Percentiles rank a stretch among this genome's conserved stretches.
These are phyloP conservation scores for Cyclotella kingstonii DNA, from an alignment of 108 stramenopile species.

Conservation along the genomic window DNA sequence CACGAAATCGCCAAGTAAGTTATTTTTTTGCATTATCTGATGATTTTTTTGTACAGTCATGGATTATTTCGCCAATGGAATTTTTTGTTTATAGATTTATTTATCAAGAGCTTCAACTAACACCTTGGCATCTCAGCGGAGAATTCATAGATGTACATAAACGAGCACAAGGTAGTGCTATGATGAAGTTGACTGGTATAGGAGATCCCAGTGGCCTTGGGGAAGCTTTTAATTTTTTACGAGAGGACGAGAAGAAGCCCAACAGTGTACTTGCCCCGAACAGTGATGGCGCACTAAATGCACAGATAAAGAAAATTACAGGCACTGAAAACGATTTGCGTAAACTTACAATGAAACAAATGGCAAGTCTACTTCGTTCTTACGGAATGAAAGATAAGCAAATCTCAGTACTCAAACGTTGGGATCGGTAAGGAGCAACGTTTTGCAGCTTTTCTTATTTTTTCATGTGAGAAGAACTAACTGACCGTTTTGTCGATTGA, in stretches of 20 bases:
- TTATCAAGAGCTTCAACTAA: conserved; percentile 78
- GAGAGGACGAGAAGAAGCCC: conserved; percentile 65
- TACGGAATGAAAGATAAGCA: conserved; percentile 84
- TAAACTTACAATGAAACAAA: conserved; percentile 91
- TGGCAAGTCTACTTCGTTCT: conserved; percentile 73
- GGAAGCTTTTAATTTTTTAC: conserved; percentile 74
- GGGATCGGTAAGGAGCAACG: conserved; percentile 59
- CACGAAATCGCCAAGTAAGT: conserved; percentile 73
- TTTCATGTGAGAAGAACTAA: not conserved
- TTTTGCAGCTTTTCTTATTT: not conserved
- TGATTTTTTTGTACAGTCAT: too few relatives aligned
- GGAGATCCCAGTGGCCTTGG: conserved; percentile 86
- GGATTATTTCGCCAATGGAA: not conserved
- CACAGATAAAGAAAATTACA: conserved; percentile 85
- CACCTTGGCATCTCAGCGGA: conserved; percentile 81
- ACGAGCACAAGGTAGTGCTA: conserved; percentile 73
- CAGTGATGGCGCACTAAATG: conserved; percentile 57
- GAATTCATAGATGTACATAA: conserved; percentile 91
- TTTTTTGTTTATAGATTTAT: conserved; percentile 52
- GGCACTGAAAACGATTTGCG: conserved; percentile 87
- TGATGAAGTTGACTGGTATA: conserved; percentile 87
- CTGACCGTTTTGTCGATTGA: not conserved
- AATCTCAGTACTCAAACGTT: conserved; percentile 84
- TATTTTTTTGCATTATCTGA: too few relatives aligned
- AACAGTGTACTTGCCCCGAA: conserved; percentile 50